Evolutionary conservation across 352 stramenopile species (phyloP), one percentile per base, ranked within the genome.

Genomic region (Phytophthora ramorum): DNA sequence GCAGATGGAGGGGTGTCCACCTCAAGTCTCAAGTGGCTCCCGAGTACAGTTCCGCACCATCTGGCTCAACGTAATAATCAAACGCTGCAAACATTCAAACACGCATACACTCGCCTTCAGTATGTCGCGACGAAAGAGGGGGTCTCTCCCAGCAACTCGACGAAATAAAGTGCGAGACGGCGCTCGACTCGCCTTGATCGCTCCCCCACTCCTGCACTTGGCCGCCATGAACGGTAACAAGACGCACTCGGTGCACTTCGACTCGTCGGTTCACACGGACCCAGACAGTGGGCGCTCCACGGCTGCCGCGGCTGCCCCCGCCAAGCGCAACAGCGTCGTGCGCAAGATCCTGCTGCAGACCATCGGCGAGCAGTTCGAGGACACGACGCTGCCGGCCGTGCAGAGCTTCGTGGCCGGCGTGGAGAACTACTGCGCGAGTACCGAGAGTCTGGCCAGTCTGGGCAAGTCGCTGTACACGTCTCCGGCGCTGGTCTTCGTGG

Each of bases 381-480:
- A 89, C 64, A 81, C 79, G 69, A 78, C 78, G 32, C 49, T 91
- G n/a, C 62, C 69, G 30, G 75, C 89, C 53, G 75, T 95, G n/a
- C 85, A 92, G 58, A 73, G 67, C 45, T 93, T 95, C 59, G 85
- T 94, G 47, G 67, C 73, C 20, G 73, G 83, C 17, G 75, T 95
- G 7, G 85, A 95, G 63, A 85, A 63, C 41, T 93, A 92, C 58
- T 94, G 83, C 60, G 82, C 78, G 46, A 88, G 75, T 26, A 89
- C 79, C 24, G 85, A 93, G 74, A 94, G 83, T 49, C 73, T 95
- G 35, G 80, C 82, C 28, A 93, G 85, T 63, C 70, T 95, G 20
- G 87, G 87, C 38, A 95, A 95, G 56, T 93, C 85, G 37, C 74
- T 95, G 2, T 95, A 95, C 65, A 90, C 83, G 64, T 92, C 83